Evolutionary conservation across 2,329 filamentous ascomycete genomes (phyloP), one percentile per base, ranked within the genome.

Genomic region (Aspergillus sp.): DNA sequence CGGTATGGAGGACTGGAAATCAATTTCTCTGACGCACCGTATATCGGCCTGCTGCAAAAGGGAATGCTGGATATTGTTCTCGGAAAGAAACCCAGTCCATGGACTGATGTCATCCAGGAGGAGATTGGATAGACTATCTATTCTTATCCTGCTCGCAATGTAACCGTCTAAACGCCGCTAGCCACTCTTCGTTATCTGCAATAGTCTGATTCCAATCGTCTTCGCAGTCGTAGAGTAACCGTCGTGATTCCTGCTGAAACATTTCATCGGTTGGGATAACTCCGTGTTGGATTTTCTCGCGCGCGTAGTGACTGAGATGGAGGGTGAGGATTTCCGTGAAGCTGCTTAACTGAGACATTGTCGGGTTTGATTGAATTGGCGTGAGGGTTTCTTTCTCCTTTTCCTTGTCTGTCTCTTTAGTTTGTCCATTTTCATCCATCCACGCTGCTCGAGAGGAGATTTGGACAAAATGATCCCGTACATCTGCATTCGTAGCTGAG

Each of bases 201-300:
- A 58, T 60, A 11, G 63, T 66, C 32, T 68, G 62, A 41, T 75
- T 70, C 73, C 73, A 77, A 6, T 63, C 53, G 42, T 77, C 74
- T 33, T 76, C 72, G 7, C 64, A 63, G 11, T 70, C 68, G 44
- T 75, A 78, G 5, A 76, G 46, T 13, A 77, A 70, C 32, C 59
- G 56, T n/a, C 74, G 64, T 2, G 74, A 69, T 43, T 75, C 63
- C 4, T 51, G 49, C 53, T 77, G 74, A 6, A 78, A 60, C 65
- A 74, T 70, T 12, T 73, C 70, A 47, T 78, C 75, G 1, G 70
- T 74, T 13, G 74, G 50, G 11, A 66, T 52, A 1, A 70, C 57
- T 5, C 53, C 53, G 7, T 33, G 7, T 10, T 34, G 42, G 40
- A 54, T 53, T 35, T 47, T 40, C 13, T 49, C 37, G 27, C 44